Evolutionary conservation across 2,329 filamentous ascomycete species (phyloP), one percentile per base, ranked within the genome.

Genomic region (Mollisiaceae sp.): DNA sequence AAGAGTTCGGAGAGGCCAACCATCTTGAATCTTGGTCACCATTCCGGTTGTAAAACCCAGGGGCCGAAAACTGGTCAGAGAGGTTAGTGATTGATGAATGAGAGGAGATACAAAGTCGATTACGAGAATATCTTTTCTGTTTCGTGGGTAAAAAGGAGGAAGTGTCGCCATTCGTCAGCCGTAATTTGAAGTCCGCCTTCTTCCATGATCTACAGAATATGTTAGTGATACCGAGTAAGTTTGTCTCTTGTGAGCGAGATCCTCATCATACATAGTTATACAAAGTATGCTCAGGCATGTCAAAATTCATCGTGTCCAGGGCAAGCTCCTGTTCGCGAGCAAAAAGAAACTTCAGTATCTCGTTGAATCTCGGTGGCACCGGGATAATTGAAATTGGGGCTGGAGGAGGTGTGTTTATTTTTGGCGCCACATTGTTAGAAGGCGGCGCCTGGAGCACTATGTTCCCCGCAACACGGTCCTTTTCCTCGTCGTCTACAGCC

Each of bases 221-320:
- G n/a, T 50, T 20, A 50, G 11, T n/a, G 11, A 50, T 5, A 32
- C 27, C 27, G 27, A 32, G 27, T 32, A 32, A 32, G 27, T 6
- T 32, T 50, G 45, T 6, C 12, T 36, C 4, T 32, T 14, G 12
- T 9, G 22, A n/a, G 8, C 18, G 32, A 5, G 50, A 22, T n/a
- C 27, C 14, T 54, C 9, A 35, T 32, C 50, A 8, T 32, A 66
- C 62, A 47, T 64, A 52, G 24, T 64, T 45, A 24, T 54, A 64
- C 58, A 69, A 41, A 1, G 58, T 63, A 60, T 67, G 55, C 38
- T 67, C 67, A 5, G 67, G 56, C 57, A 67, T 67, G 3, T 15
- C 22, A 11, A 62, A 65, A 58, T 54, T 39, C 67, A 69, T 67
- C 22, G 62, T 63, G 38, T 69, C 59, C 18, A 69, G 24, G 1